A percentile compares a stretch with the other conserved stretches of the same genome.
Evolutionary conservation across 345 rosid genomes (phyloP).

Genomic region (Bruguiera sexangula): DNA sequence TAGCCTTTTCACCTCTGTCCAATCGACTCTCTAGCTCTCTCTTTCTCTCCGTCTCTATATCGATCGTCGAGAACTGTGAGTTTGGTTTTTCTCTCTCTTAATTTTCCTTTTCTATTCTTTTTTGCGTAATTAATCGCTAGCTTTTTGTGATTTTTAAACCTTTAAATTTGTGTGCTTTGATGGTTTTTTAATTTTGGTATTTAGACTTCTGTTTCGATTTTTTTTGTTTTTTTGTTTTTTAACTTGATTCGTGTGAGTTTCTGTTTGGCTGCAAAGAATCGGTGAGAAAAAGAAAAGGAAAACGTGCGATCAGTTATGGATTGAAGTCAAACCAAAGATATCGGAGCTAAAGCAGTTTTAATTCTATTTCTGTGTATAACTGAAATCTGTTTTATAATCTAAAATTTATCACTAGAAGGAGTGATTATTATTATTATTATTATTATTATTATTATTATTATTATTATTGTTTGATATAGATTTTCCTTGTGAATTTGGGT

Average conservation of each 20-base stretch:
- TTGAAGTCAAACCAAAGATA: too few relatives aligned
- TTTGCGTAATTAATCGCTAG: too few relatives aligned
- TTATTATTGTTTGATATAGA: too few relatives aligned
- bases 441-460: too few relatives aligned
- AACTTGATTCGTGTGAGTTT: not conserved
- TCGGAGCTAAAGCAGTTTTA: not conserved
- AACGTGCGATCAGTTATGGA: too few relatives aligned
- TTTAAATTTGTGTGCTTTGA: too few relatives aligned
- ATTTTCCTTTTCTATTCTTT: not conserved
- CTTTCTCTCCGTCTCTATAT: not conserved
- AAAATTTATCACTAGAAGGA: too few relatives aligned
- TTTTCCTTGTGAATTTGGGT: too few relatives aligned
- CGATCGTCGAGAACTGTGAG: not conserved
- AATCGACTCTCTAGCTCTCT: too few relatives aligned
- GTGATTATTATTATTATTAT: too few relatives aligned
- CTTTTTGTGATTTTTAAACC: too few relatives aligned
- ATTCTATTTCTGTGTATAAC: not conserved
- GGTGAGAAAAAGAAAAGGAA: not conserved
- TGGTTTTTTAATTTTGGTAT: not conserved
- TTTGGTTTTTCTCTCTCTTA: not conserved
- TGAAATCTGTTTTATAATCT: too few relatives aligned
- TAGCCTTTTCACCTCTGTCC: not conserved
- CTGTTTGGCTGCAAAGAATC: constrained; percentile 17
- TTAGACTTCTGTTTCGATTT: not conserved
- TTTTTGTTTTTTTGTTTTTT: not conserved